Evolutionary conservation across 129 eudicot species (phyloP), one percentile per base, ranked within the genome.

Genomic region (Pseudognaphalium luteoalbum): DNA sequence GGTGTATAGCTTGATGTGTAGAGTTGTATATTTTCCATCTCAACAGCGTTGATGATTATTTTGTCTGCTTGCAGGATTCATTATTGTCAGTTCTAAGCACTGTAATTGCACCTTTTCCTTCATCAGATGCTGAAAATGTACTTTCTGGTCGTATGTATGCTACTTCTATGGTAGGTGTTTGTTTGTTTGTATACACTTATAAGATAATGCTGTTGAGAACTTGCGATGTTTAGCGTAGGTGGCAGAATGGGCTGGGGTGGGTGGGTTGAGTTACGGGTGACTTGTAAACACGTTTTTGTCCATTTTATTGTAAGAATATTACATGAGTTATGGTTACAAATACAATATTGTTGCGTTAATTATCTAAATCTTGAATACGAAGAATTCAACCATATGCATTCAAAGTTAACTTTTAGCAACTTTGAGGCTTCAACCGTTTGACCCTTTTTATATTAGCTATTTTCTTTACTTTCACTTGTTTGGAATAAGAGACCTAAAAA

Each of bases 121-220:
- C 87, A 62, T 51, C 82, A 44, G 73, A 74, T 63, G 50, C 85
- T 51, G 87, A 71, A 75, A 42, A 73, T 52, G 80, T 91, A 33
- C 85, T 89, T 68, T 85, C 85, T 67, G 99, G 99, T 76, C 62
- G 21, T 64, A 82, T 56, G 15, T 83, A 79, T 85, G 91, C 86
- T 76, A 84, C 73, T 61, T 88, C 94, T 29, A 80, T 87, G 96
- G 99, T 95, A 68, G 64, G 91, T 84, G 76, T 22, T 80, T 62
- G 54, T 19, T 28, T 70, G 25, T 54, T 30, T 58, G n/a, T 15
- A 29, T 7, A 16, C 11, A 25, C 16, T 2, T 50, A 39, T 28
- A 50, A 32, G 32, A 62, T 76, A 60, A 4, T 6, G 28, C 9
- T 2, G 59, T 72, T 28, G 44, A 66, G 67, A n/a, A n/a, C n/a